These are phyloP conservation scores for Penicillium turbatum DNA, from an alignment of 495 filamentous ascomycete species.

Conservation along the genomic window DNA sequence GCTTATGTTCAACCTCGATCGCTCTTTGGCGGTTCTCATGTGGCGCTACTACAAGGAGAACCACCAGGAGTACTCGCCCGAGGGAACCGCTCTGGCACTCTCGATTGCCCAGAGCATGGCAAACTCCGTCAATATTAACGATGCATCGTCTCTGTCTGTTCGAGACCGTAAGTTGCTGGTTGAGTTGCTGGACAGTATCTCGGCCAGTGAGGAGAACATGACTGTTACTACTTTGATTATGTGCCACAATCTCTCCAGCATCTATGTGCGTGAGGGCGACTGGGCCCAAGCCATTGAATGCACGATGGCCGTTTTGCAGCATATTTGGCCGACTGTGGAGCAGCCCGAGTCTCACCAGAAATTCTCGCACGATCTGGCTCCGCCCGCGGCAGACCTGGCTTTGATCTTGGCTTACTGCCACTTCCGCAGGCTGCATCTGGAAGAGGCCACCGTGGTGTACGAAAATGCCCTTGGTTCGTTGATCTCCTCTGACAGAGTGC, in stretches of 20 bases:
- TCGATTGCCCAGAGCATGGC: conserved; percentile 30
- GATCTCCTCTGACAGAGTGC: conserved; percentile 32
- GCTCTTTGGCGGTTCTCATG: conserved; percentile 32
- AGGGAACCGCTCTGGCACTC: conserved; percentile 29
- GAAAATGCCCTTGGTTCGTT: conserved; percentile 39
- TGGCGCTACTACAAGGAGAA: conserved; percentile 40
- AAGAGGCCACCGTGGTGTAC: conserved; percentile 33
- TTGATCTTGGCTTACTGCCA: conserved; percentile 36
- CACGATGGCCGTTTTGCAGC: conserved; percentile 34
- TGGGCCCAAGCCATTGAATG: conserved; percentile 33
- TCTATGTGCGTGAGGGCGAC: conserved; percentile 34
- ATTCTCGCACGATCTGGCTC: conserved; percentile 32
- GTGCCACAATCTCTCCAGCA: conserved; percentile 35
- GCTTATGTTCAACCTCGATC: conserved; percentile 36
- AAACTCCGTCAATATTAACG: conserved; percentile 20
- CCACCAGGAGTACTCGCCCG: conserved; percentile 29
- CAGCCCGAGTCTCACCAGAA: conserved; percentile 29
- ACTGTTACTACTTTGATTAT: conserved; percentile 31
- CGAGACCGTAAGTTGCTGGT: conserved; percentile 35
- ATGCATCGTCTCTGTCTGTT: conserved; percentile 21
- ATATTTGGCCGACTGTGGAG: conserved; percentile 37
- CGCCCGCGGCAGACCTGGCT: conserved; percentile 32
- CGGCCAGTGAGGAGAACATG: conserved; percentile 23
- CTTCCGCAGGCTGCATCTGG: conserved; percentile 36
- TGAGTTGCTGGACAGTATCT: conserved; percentile 36